These are phyloP conservation scores for Hyaloscypha finlandica DNA, from an alignment of 495 filamentous ascomycete species.

Conservation along the genomic window DNA sequence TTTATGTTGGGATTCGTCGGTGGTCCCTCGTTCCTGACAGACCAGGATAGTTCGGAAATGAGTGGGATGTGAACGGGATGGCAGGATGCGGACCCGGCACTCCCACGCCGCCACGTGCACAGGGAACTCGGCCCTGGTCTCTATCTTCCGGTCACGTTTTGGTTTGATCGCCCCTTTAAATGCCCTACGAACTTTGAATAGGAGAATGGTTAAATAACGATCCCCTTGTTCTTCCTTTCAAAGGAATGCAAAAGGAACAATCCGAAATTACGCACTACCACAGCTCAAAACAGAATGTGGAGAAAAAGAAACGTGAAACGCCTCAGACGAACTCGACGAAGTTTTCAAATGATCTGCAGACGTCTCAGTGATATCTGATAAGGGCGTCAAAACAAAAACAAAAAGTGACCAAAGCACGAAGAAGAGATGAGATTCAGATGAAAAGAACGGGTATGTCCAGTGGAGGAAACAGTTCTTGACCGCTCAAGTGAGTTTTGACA, in stretches of 20 bases:
- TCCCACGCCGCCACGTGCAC: background rate
- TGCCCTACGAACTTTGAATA: background rate
- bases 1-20: conserved; percentile 9
- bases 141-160: conserved; percentile 1
- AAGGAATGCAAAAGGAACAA: background rate
- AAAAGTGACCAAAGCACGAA: background rate
- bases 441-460: background rate
- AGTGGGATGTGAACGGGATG: background rate
- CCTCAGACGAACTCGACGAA: background rate
- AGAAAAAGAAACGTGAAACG: conserved; percentile 4
- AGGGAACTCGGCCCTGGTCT: background rate
- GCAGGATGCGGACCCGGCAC: background rate
- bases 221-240: background rate
- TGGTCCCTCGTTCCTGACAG: background rate
- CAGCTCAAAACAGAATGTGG: background rate
- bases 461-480: background rate
- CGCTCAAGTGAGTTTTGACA: background rate
- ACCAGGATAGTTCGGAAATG: conserved; percentile 25
- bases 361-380: background rate
- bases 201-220: background rate
- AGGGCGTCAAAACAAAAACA: conserved; percentile 3
- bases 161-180: conserved; percentile 23
- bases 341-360: background rate
- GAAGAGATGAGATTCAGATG: background rate
- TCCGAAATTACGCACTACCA: background rate